Evolutionary conservation across 768 basidiomycete genomes (phyloP).

Genomic region (Trametes maxima): DNA sequence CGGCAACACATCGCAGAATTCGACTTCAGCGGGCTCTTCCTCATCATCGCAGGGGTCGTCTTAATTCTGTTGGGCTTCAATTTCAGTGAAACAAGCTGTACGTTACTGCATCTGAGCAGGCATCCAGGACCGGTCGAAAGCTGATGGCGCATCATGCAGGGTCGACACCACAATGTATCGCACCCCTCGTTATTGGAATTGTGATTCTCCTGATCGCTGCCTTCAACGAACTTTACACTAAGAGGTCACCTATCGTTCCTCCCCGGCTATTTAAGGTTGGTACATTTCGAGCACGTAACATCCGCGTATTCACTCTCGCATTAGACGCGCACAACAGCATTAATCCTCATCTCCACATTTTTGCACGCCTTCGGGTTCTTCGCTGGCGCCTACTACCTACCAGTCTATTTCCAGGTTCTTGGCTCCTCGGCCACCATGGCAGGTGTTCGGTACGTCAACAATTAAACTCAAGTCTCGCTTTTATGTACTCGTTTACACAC

Average conservation of each 20-base stretch:
- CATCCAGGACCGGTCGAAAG: neutral
- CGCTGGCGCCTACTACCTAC: slow-evolving; percentile 67
- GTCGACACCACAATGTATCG: slow-evolving; percentile 60
- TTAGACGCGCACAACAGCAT: slow-evolving; percentile 72
- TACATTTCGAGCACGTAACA: neutral
- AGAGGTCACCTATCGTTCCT: slow-evolving; percentile 69
- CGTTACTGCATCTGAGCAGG: slow-evolving; percentile 33
- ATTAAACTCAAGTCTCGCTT: neutral
- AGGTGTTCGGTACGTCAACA: slow-evolving; percentile 54
- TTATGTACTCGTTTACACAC: neutral
- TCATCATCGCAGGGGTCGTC: slow-evolving; percentile 68
- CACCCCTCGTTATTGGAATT: slow-evolving; percentile 60
- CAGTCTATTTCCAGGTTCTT: slow-evolving; percentile 77
- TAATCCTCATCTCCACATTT: slow-evolving; percentile 59
- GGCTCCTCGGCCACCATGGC: slow-evolving; percentile 74
- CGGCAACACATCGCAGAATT: slow-evolving; percentile 63
- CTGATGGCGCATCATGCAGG: slow-evolving; percentile 41
- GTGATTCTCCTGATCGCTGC: slow-evolving; percentile 51
- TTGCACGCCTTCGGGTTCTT: slow-evolving; percentile 71
- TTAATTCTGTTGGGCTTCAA: slow-evolving; percentile 74
- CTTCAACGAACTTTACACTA: slow-evolving; percentile 64
- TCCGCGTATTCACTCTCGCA: neutral
- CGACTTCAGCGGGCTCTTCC: slow-evolving; percentile 67
- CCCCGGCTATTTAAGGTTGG: slow-evolving; percentile 71
- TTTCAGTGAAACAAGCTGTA: slow-evolving; percentile 67